Evolutionary conservation across 2,329 filamentous ascomycete genomes (phyloP).

Genomic region (Colletotrichum sp.): DNA sequence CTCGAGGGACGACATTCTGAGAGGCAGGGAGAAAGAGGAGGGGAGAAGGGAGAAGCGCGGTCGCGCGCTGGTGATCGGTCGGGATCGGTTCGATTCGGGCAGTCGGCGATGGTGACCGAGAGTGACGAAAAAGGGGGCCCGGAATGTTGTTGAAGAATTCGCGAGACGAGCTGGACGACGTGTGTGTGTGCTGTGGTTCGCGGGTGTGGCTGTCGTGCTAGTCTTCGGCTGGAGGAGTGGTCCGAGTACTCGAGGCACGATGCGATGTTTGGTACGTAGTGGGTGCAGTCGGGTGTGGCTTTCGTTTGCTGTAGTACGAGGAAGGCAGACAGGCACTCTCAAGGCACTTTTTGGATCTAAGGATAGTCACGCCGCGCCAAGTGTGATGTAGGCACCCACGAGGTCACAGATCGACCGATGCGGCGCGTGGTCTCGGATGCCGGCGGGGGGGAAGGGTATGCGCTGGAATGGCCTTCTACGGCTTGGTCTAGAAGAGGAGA

Average conservation of each 20-base stretch:
- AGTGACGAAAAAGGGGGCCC: not conserved
- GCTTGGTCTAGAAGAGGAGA: not conserved
- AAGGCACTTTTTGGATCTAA: not conserved
- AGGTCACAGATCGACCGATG: constrained; percentile 18
- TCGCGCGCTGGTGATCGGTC: not conserved
- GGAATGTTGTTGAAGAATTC: not conserved
- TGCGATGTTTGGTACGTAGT: not conserved
- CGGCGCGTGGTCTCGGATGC: not conserved
- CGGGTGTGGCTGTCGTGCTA: constrained; percentile 17
- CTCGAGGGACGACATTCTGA: constrained; percentile 67
- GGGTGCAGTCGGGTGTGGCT: not conserved
- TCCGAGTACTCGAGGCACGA: constrained; percentile 1
- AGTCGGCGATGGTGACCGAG: constrained; percentile 2
- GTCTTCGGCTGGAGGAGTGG: constrained; percentile 1
- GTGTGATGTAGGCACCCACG: constrained; percentile 14
- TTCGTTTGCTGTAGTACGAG: not conserved
- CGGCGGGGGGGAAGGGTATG: not conserved
- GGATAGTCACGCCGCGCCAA: constrained; percentile 14
- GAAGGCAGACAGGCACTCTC: not conserved
- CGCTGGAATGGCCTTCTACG: not conserved
- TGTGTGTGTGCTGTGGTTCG: not conserved
- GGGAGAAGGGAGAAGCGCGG: not conserved
- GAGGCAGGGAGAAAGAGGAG: not conserved
- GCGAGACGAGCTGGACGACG: not conserved
- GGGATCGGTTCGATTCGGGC: not conserved